Evolutionary conservation across 208 protist genomes (phyloP).

Genomic region (Crithidia acanthocephali): DNA sequence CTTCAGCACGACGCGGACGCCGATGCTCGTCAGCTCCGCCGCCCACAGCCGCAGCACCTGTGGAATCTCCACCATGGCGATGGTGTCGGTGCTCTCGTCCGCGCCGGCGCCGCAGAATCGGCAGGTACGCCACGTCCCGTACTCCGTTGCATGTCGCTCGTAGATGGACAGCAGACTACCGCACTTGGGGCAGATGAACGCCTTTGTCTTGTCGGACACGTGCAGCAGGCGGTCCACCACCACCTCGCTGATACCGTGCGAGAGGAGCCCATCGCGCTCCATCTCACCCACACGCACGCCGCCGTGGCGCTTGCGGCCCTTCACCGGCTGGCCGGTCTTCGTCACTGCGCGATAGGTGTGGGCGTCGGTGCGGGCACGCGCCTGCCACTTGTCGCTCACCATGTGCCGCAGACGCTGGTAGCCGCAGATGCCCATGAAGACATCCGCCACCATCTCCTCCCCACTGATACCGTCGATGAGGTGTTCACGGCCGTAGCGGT

Average conservation of each 20-base stretch:
- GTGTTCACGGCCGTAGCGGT: slow-evolving; percentile 97
- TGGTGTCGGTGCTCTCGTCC: slow-evolving; percentile 78
- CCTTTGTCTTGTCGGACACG: slow-evolving; percentile 91
- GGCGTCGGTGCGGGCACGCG: slow-evolving; percentile 88
- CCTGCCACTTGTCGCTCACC: slow-evolving; percentile 99
- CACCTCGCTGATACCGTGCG: slow-evolving; percentile 99
- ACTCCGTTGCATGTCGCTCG: slow-evolving; percentile 86
- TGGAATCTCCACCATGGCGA: slow-evolving; percentile 91
- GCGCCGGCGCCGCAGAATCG: slow-evolving; percentile 84
- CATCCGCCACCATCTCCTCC: slow-evolving; percentile 96
- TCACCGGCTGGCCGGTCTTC: slow-evolving; percentile 98
- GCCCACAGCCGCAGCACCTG: slow-evolving; percentile 91
- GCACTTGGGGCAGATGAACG: slow-evolving; percentile 82
- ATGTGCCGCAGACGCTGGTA: slow-evolving; percentile 99
- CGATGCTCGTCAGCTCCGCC: slow-evolving; percentile 88
- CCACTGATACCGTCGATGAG: slow-evolving; percentile 97
- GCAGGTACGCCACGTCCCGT: slow-evolving; percentile 88
- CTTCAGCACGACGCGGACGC: slow-evolving; percentile 85
- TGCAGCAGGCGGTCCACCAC: slow-evolving; percentile 98
- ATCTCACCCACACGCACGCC: slow-evolving; percentile 99
- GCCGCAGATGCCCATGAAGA: slow-evolving; percentile 99
- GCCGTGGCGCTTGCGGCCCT: slow-evolving; percentile 96
- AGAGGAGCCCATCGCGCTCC: slow-evolving; percentile 99
- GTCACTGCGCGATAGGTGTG: slow-evolving; percentile 95
- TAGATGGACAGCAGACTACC: slow-evolving; percentile 87